Evolutionary conservation across 495 filamentous ascomycete species (phyloP), one percentile per base, ranked within the genome.

Genomic region (Cenococcum geophilum): DNA sequence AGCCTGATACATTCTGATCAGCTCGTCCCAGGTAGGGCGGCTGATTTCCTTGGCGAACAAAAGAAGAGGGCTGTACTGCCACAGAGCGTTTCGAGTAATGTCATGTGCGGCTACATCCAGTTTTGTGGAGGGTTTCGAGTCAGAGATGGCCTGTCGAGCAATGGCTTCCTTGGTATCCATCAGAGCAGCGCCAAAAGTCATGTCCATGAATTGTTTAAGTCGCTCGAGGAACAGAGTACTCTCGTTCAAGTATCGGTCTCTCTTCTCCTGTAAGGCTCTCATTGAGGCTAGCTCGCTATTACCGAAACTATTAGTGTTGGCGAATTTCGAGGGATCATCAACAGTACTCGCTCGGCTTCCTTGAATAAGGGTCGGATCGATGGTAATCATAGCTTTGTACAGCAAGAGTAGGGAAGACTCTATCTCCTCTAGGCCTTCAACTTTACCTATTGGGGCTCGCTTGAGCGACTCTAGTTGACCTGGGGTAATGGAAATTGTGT

Each of bases 301-400:
- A 8, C 81, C 83, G 60, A 88, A 84, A 18, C 83, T 82, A 42
- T 83, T 80, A 21, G 80, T 76, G 63, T 79, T 83, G 35, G 42
- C 45, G 43, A 63, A 37, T 20, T 62, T 65, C 4, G 56, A 57
- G 10, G 56, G 50, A 18, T 66, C 55, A 11, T 60, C 62, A 5
- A 40, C 36, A 1, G 51, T 47, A 47, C 54, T 57, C 4, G 57
- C 8, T 58, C 55, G 56, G 25, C 51, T 48, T 18, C 58, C 63
- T 54, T 58, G 47, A 16, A 61, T 34, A 54, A 89, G 81, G 21
- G 85, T 82, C 0, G 91, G 89, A 71, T 97, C 92, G 57, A 97
- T 96, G 60, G 89, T 96, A 60, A 86, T 76, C 87, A 97, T 91
- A n/a, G 92, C 92, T 68, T 89, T 92, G 72, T 91, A 97, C 12